These are phyloP conservation scores for Vigna nakashimae DNA, from an alignment of 306 rosid species.

Conservation along the genomic window DNA sequence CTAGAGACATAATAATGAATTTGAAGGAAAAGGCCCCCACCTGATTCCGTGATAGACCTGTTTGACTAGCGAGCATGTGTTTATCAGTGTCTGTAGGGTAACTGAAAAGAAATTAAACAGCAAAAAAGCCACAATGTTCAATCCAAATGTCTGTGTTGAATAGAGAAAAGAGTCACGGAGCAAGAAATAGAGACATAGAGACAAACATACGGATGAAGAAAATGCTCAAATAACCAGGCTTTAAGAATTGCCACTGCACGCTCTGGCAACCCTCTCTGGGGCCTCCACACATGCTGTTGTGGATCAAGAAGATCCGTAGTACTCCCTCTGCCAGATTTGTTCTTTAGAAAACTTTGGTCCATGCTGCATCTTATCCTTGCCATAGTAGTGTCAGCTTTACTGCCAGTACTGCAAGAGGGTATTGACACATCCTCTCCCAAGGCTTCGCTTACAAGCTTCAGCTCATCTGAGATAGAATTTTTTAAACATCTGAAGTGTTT, in stretches of 20 bases:
- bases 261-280: constrained; percentile 96
- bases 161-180: neutral
- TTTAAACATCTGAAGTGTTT: constrained; percentile 71
- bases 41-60: constrained; percentile 98
- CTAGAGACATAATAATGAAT: constrained; percentile 29
- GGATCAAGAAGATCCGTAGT: constrained; percentile 58
- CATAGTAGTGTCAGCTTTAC: constrained; percentile 48
- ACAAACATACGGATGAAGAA: constrained; percentile 92
- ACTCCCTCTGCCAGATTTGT: constrained; percentile 50
- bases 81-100: constrained; percentile 98
- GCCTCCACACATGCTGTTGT: constrained; percentile 82
- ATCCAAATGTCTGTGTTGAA: neutral
- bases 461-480: constrained; percentile 70
- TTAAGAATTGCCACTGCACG: constrained; percentile 83
- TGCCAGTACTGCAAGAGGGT: constrained; percentile 45
- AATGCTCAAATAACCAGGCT: constrained; percentile 97
- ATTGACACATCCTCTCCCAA: constrained; percentile 68
- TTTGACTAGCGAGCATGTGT: constrained; percentile 93
- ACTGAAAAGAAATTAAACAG: constrained; percentile 53
- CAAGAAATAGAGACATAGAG: constrained; percentile 6
- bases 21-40: constrained; percentile 56
- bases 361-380: constrained; percentile 52
- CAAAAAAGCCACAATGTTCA: constrained; percentile 12
- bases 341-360: constrained; percentile 70
- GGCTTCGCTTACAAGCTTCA: constrained; percentile 52